Percentiles rank a stretch among this genome's conserved stretches.
phyloP scores from a whole-genome alignment of 2,329 filamentous ascomycete genomes.

The Verticillium longisporum region DNA sequence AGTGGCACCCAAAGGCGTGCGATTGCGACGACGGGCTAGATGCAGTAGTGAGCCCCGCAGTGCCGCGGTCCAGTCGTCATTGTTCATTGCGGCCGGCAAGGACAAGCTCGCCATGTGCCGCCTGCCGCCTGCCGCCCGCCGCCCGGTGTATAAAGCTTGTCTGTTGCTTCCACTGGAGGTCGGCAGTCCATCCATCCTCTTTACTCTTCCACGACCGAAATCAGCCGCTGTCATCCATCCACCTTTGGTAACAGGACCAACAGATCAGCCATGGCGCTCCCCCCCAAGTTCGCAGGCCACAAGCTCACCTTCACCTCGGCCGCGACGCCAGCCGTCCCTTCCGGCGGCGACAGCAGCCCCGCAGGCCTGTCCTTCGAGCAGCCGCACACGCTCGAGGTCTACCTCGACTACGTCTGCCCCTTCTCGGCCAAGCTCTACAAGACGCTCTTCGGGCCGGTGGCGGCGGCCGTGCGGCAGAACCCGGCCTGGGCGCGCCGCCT shows the following conservation, averaged over 20 bases:
- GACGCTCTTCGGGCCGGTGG: conserved; percentile 61
- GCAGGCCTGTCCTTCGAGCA: conserved; percentile 30
- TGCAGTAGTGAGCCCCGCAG: background rate
- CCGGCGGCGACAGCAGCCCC: conserved; percentile 12
- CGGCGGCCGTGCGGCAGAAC: conserved; percentile 56
- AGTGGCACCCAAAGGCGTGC: background rate
- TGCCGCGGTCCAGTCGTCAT: conserved; percentile 3
- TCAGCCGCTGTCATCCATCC: too few relatives aligned
- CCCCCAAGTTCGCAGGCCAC: conserved; percentile 70
- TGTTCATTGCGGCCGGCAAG: too few relatives aligned
- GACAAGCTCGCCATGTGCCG: too few relatives aligned
- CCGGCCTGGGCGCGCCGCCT: conserved; percentile 51
- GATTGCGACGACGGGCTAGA: background rate
- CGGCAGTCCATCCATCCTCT: background rate
- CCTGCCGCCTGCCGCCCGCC: too few relatives aligned
- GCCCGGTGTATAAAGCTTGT: background rate
- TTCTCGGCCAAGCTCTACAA: conserved; percentile 65
- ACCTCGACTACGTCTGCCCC: conserved; percentile 89
- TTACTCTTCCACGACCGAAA: background rate
- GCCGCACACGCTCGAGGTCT: conserved; percentile 56
- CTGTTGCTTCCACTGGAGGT: background rate
- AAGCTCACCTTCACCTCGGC: conserved; percentile 47
- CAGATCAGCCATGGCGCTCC: conserved; percentile 56
- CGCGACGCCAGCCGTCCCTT: conserved; percentile 22
- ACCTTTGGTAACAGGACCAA: too few relatives aligned